Evolutionary conservation across 345 rosid genomes (phyloP), one percentile per base, ranked within the genome.

Genomic region (Pugionium cornutum): DNA sequence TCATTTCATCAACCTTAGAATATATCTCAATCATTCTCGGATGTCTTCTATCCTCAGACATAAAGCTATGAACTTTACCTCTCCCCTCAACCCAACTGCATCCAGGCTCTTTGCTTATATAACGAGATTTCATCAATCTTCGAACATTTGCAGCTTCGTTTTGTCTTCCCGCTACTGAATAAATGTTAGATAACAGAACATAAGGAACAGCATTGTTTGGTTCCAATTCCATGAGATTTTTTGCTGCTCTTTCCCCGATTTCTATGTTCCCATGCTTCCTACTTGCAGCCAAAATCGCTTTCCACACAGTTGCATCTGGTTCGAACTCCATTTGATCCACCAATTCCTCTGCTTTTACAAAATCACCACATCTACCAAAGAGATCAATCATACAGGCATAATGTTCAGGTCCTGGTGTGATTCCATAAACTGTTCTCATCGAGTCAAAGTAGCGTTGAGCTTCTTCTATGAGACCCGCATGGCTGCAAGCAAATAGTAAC

Each of bases 301-400:
- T 89, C 97, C 96, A 89, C 11, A 88, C 80, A 7, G 94, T 80
- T 53, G 95, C 86, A 76, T 92, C 97, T 31, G 94, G 91, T 69
- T 86, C 77, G 41, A 80, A 77, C 40, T 64, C 80, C 97, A 92
- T 89, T 68, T 82, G 79, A 43, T 83, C 53, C 25, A 88, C 75
- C 73, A 89, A 63, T 69, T 71, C 75, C 76, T 84, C 80, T 35
- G 81, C 90, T 78, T 88, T 89, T 2, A 48, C 66, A 25, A 92
- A 82, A 69, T 83, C 89, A 57, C 96, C 98, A 2, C 84, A 85
- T 33, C 97, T 86, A 2, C 91, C 97, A 72, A 79, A 77, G 42
- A 92, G 95, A 64, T 92, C 98, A 61, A 92, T 88, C 94, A 92
- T 88, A 62, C 97, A 86, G 0, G 98, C 94, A 45, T 83, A 88